Conservation (phyloP, 2,329 filamentous ascomycete species). For the Cladophialophora carrionii region DNA sequence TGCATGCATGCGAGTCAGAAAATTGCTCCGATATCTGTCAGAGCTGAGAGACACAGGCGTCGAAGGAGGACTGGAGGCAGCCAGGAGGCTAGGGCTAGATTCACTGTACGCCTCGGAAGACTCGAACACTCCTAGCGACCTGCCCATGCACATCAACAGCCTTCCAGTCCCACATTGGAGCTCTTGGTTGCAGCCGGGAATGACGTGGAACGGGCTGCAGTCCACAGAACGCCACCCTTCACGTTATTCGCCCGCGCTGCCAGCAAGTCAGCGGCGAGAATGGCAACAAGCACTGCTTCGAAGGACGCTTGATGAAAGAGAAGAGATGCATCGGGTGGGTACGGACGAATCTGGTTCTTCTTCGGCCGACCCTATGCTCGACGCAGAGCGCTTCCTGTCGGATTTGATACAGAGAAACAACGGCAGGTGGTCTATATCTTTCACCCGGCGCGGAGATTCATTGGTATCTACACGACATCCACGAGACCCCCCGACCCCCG, state of each 20-base stretch:
- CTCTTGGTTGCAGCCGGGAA: conserved; percentile 66
- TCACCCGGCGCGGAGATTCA: conserved; percentile 19
- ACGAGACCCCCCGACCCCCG: conserved; percentile 37
- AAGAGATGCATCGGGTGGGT: conserved; percentile 3
- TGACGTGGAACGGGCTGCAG: conserved; percentile 64
- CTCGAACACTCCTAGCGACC: conserved; percentile 29
- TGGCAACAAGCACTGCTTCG: conserved; percentile 26
- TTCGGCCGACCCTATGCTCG: conserved; percentile 1
- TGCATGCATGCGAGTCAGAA: conserved; percentile 51
- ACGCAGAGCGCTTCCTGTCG: conserved; percentile 29
- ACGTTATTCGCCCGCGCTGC: background rate
- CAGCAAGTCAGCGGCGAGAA: conserved; percentile 21
- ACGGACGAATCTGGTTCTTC: conserved; percentile 5
- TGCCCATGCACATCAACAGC: conserved; percentile 36
- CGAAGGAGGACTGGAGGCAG: conserved; percentile 30
- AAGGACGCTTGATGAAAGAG: conserved; percentile 19
- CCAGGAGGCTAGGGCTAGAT: conserved; percentile 30
- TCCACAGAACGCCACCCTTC: conserved; percentile 50
- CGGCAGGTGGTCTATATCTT: conserved; percentile 40
- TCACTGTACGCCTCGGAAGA: conserved; percentile 31
- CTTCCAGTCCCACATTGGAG: conserved; percentile 52
- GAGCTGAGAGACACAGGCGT: conserved; percentile 46
- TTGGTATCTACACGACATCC: conserved; percentile 35
- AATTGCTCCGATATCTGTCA: conserved; percentile 65
- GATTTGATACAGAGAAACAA: conserved; percentile 29